A percentile compares a stretch with the other conserved stretches of the same genome.
Conservation (phyloP, 805 yeast genomes). For the Clavispora carvajalis region DNA sequence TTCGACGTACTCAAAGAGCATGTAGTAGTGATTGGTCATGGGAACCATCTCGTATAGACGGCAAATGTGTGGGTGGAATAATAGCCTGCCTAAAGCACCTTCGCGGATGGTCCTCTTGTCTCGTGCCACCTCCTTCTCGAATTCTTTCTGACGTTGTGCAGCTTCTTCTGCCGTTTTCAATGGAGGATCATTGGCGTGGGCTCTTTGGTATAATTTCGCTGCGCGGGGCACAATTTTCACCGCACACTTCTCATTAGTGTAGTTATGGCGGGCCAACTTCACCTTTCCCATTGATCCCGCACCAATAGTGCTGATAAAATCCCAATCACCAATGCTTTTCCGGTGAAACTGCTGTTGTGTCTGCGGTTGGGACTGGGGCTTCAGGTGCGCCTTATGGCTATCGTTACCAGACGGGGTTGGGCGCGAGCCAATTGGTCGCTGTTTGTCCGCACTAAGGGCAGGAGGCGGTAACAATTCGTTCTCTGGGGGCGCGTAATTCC, state of each 20-base stretch:
- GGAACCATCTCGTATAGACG: slow-evolving; percentile 89
- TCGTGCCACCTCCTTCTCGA: slow-evolving; percentile 78
- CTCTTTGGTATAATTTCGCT: slow-evolving; percentile 66
- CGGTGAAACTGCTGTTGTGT: slow-evolving; percentile 61
- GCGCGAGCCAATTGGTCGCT: neutral
- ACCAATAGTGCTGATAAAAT: slow-evolving; percentile 88
- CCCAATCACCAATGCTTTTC: slow-evolving; percentile 94
- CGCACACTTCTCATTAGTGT: slow-evolving; percentile 80
- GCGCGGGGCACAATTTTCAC: slow-evolving; percentile 93
- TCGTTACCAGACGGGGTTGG: neutral
- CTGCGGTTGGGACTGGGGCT: slow-evolving; percentile 3
- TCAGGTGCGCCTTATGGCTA: neutral
- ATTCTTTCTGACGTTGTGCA: slow-evolving; percentile 59
- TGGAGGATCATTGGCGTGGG: slow-evolving; percentile 65
- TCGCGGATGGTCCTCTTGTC: slow-evolving; percentile 92
- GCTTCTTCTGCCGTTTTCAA: slow-evolving; percentile 55
- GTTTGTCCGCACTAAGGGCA: slow-evolving; percentile 2
- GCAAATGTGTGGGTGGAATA: slow-evolving; percentile 90
- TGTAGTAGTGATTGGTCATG: slow-evolving; percentile 94
- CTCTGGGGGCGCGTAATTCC: slow-evolving; percentile 1
- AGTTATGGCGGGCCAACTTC: slow-evolving; percentile 81
- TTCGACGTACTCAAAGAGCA: slow-evolving; percentile 92
- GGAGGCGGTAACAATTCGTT: slow-evolving; percentile 13
- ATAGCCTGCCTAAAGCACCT: slow-evolving; percentile 85
- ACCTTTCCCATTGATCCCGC: slow-evolving; percentile 99